Evolutionary conservation across 331 rosid species (phyloP), one percentile per base, ranked within the genome.

Genomic region (Quercus lobata): DNA sequence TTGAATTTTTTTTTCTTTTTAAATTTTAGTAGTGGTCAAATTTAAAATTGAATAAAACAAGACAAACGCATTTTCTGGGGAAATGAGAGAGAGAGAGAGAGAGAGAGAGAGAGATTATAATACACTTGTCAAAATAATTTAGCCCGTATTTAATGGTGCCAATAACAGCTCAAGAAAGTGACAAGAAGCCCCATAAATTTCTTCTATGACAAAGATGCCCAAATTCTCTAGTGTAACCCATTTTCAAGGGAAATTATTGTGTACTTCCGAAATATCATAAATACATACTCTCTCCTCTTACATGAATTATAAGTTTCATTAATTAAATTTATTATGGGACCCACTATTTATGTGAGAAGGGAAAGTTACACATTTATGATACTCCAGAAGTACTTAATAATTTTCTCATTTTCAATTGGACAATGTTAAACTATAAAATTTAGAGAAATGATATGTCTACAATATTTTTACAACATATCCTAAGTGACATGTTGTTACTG

Each of bases 181-280:
- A 85, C 79, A 81, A 57, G 54, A n/a, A 76, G 56, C 75, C 65
- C 84, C 87, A 77, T 70, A 75, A 82, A 73, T 82, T 82, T 86
- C 83, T 81, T 82, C 77, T 7, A 72, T 55, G 82, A 80, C 57
- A 72, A 61, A 80, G 82, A 77, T 80, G 78, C 79, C 53, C 14
- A 57, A 17, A 60, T 57, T 70, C 74, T 52, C 9, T 27, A 21
- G 57, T 34, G 71, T 17, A 61, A 71, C 79, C 72, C 71, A 63
- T 78, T 72, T 49, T 77, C 37, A 76, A 69, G 3, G 29, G 29
- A 27, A 27, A 27, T 27, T 27, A 27, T 27, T 2, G 3, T 27
- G 2, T 27, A 27, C 0, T 27, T 0, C 2, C 3, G 3, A 27
- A 27, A 27, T 27, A 27, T 27, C 3, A 27, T 27, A 2, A 27